phyloP scores from a whole-genome alignment of 1,139 yeast genomes.

The Sugiyamaella japonica region DNA sequence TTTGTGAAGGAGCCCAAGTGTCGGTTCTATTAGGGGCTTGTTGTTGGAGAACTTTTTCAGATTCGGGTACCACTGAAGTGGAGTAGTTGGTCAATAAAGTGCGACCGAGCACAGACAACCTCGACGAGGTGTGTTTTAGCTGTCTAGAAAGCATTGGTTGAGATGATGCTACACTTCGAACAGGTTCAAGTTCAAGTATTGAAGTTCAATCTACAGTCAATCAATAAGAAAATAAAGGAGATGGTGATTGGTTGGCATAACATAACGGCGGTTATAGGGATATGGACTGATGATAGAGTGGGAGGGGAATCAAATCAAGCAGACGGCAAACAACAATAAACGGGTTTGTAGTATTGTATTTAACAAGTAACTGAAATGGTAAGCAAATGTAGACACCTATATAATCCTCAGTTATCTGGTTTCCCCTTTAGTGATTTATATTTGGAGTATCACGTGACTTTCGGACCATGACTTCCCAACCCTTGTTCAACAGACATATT shows the following conservation, averaged over 20 bases:
- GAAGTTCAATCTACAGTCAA: too few species aligned
- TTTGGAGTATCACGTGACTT: background rate
- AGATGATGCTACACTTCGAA: background rate
- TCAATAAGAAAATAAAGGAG: background rate
- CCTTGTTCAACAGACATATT: background rate
- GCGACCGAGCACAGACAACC: background rate
- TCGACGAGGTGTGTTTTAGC: constrained; percentile 5
- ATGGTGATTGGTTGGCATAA: background rate
- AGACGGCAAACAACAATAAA: too few species aligned
- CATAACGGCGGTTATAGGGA: background rate
- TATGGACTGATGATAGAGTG: background rate
- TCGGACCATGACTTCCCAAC: too few species aligned
- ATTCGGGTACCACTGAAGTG: constrained; percentile 16
- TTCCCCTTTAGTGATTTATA: too few species aligned
- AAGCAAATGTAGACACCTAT: too few species aligned
- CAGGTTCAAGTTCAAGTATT: background rate
- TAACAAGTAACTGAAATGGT: too few species aligned
- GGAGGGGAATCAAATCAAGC: too few species aligned
- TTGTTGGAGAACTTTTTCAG: constrained; percentile 28
- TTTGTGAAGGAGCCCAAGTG: constrained; percentile 74
- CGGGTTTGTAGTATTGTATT: too few species aligned
- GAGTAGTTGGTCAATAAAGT: background rate
- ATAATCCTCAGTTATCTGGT: too few species aligned
- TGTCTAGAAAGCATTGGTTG: constrained; percentile 13
- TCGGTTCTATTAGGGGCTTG: constrained; percentile 77